A percentile compares a stretch with the other conserved stretches of the same genome.
Evolutionary conservation across 805 yeast genomes (phyloP).

Genomic region (Lachancea sp.): DNA sequence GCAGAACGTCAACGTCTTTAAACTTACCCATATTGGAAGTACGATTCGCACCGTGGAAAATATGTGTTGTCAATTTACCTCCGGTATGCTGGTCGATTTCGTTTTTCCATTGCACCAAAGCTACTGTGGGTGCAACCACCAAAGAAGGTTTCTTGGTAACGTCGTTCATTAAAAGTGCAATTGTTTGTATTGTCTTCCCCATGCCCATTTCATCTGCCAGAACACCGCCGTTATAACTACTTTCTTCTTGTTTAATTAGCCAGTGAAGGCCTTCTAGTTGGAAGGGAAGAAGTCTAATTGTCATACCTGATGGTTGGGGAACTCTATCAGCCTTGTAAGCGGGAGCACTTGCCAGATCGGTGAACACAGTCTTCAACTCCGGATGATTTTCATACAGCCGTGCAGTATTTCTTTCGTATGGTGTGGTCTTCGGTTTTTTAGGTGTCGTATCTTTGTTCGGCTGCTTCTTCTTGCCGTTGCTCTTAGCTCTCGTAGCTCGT

Average conservation of each 20-base stretch:
- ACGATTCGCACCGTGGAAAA: conserved; percentile 85
- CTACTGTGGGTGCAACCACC: conserved; percentile 98
- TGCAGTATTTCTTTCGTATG: conserved; percentile 62
- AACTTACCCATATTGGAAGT: conserved; percentile 52
- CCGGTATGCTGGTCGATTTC: conserved; percentile 85
- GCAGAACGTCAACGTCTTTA: conserved; percentile 55
- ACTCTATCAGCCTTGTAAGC: conserved; percentile 48
- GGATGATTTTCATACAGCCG: conserved; percentile 74
- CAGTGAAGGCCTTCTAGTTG: conserved; percentile 91
- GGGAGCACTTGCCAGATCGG: conserved; percentile 46
- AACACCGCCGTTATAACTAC: conserved; percentile 80
- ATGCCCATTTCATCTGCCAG: conserved; percentile 99
- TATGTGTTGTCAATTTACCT: conserved; percentile 56
- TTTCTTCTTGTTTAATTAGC: conserved; percentile 76
- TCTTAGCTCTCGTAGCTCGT: conserved; percentile 3
- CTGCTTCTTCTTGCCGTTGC: conserved; percentile 16
- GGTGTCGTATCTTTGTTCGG: conserved; percentile 21
- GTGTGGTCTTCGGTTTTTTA: conserved; percentile 51
- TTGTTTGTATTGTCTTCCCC: conserved; percentile 98
- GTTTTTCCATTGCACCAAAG: conserved; percentile 93
- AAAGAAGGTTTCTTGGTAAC: conserved; percentile 62
- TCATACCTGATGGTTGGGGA: conserved; percentile 73
- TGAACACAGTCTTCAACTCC: conserved; percentile 64
- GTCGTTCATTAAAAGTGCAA: conserved; percentile 75
- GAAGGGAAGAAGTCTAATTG: conserved; percentile 71